Conservation (phyloP, 768 basidiomycete genomes). For the Mycena haematopus region DNA sequence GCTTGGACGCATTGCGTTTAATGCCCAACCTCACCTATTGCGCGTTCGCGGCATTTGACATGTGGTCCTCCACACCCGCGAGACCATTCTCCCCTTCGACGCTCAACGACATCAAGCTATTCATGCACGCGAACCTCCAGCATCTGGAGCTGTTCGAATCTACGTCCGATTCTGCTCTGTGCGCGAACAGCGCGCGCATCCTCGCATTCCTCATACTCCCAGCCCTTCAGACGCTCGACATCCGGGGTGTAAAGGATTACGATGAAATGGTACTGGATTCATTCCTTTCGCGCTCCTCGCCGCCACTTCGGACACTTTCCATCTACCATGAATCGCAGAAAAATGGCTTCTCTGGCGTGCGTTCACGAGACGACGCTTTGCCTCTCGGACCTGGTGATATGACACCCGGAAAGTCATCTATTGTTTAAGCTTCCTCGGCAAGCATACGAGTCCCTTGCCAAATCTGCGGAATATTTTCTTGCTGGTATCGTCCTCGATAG, state of each 20-base stretch:
- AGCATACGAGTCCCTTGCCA: background rate
- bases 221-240: background rate
- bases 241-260: background rate
- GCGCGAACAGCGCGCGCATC: background rate
- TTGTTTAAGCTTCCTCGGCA: background rate
- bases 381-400: background rate
- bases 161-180: background rate
- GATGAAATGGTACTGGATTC: background rate
- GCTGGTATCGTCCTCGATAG: background rate
- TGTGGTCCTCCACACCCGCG: background rate
- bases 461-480: background rate
- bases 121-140: background rate
- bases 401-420: background rate
- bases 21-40: conserved; percentile 13
- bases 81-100: background rate
- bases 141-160: background rate
- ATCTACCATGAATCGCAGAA: background rate
- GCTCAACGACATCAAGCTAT: background rate
- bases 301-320: background rate
- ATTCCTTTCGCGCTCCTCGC: background rate
- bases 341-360: too few species aligned
- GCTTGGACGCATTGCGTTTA: background rate
- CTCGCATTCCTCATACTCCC: background rate
- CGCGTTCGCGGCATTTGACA: background rate
- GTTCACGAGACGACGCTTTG: background rate